phyloP scores from a whole-genome alignment of 495 filamentous ascomycete genomes.

The Aspergillus baeticus region DNA sequence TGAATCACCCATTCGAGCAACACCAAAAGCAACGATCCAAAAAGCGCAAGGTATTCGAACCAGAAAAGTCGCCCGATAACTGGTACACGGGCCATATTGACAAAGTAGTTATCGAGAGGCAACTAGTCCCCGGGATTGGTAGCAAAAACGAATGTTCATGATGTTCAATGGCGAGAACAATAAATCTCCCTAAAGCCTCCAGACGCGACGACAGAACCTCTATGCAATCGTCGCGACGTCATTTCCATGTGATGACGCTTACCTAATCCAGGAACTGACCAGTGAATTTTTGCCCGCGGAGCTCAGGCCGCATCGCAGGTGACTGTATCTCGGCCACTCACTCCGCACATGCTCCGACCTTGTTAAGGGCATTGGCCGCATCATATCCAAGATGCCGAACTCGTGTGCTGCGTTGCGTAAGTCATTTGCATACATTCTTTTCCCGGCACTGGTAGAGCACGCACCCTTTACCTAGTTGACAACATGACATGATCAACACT shows the following conservation, averaged over 20 bases:
- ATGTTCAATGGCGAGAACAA: not conserved
- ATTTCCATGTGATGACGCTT: slow-evolving; percentile 35
- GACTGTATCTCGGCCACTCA: not conserved
- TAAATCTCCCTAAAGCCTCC: not conserved
- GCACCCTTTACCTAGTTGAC: not conserved
- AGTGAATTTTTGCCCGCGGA: slow-evolving; percentile 20
- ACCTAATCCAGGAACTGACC: slow-evolving; percentile 34
- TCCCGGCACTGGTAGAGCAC: not conserved
- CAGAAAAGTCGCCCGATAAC: slow-evolving; percentile 80
- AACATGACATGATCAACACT: not conserved
- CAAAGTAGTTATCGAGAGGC: not conserved
- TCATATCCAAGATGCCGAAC: slow-evolving; percentile 70
- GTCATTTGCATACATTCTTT: slow-evolving; percentile 24
- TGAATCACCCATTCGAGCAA: slow-evolving; percentile 77
- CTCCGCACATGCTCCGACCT: not conserved
- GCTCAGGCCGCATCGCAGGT: not conserved
- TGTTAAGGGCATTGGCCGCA: slow-evolving; percentile 4
- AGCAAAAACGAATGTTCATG: not conserved
- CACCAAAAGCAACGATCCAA: slow-evolving; percentile 78
- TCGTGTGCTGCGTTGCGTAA: slow-evolving; percentile 96
- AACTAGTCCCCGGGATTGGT: not conserved
- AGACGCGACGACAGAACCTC: not conserved
- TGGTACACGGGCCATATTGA: slow-evolving; percentile 69
- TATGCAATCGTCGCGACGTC: slow-evolving; percentile 15
- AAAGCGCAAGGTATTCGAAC: slow-evolving; percentile 81